Conservation (phyloP, 2,329 filamentous ascomycete genomes). For the Alternaria triticina region DNA sequence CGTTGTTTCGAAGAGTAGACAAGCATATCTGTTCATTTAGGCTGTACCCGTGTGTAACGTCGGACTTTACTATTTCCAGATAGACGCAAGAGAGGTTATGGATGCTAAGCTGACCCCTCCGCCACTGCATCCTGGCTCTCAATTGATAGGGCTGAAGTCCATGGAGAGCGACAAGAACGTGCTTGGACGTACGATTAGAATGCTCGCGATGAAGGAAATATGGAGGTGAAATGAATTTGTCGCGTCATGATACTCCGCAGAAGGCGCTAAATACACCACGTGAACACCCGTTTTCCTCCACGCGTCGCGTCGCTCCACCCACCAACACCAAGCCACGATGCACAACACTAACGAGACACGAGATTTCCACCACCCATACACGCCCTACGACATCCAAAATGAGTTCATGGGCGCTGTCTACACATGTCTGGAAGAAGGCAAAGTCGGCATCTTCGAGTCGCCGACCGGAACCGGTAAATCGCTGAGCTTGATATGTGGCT, state of each 20-base stretch:
- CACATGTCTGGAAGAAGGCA: constrained; percentile 75
- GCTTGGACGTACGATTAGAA: too few relatives aligned
- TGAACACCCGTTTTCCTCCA: constrained; percentile 13
- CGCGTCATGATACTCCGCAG: not conserved
- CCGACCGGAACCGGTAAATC: constrained; percentile 96
- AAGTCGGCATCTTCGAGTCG: constrained; percentile 88
- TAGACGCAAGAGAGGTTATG: too few relatives aligned
- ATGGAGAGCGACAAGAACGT: not conserved
- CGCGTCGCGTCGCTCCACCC: constrained; percentile 8
- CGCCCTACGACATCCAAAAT: constrained; percentile 85
- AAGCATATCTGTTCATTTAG: too few relatives aligned
- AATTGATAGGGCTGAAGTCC: not conserved
- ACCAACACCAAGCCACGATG: constrained; percentile 17
- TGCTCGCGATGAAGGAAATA: rapidly evolving
- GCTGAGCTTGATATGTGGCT: constrained; percentile 85
- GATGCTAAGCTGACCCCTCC: too few relatives aligned
- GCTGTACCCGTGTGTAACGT: too few relatives aligned
- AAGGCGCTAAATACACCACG: constrained; percentile 4
- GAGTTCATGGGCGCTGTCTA: constrained; percentile 89
- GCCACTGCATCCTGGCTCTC: too few relatives aligned
- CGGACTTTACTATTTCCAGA: too few relatives aligned
- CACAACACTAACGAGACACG: constrained; percentile 15
- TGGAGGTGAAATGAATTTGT: not conserved
- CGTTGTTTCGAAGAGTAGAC: not conserved
- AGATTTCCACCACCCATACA: constrained; percentile 86